Percentiles rank a stretch among this genome's conserved stretches.
phyloP scores from a whole-genome alignment of 768 basidiomycete genomes.

The Tubosaeta sp. region DNA sequence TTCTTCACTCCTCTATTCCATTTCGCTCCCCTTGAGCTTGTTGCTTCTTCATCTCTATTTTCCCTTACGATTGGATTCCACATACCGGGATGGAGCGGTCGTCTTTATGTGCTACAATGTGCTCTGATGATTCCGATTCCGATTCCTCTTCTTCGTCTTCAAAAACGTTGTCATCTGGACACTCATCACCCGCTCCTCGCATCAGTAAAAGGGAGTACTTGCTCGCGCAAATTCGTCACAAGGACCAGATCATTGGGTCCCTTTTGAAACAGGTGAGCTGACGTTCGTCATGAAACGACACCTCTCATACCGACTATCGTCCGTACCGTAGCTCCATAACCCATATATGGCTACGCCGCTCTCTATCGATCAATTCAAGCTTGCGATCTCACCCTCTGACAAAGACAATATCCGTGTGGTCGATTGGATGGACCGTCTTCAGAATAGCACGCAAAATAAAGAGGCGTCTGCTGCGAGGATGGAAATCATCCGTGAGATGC shows the following conservation, averaged over 20 bases:
- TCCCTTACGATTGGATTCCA: background rate
- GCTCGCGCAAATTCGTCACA: slow-evolving; percentile 81
- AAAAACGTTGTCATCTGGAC: slow-evolving; percentile 35
- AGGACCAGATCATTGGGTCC: slow-evolving; percentile 82
- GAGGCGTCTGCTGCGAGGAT: slow-evolving; percentile 32
- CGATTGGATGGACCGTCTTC: slow-evolving; percentile 72
- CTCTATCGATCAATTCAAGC: slow-evolving; percentile 72
- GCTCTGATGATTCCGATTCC: slow-evolving; percentile 25
- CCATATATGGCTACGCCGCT: slow-evolving; percentile 77
- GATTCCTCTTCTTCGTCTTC: slow-evolving; percentile 31
- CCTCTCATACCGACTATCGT: slow-evolving; percentile 1
- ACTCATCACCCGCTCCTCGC: slow-evolving; percentile 26
- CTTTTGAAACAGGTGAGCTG: slow-evolving; percentile 70
- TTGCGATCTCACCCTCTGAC: slow-evolving; percentile 75
- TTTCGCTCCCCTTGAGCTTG: background rate
- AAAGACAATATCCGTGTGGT: slow-evolving; percentile 61
- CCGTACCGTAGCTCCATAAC: slow-evolving; percentile 49
- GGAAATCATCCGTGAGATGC: slow-evolving; percentile 28
- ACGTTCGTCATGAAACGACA: background rate
- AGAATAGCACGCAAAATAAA: slow-evolving; percentile 52
- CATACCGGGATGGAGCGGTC: slow-evolving; percentile 14
- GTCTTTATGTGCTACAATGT: slow-evolving; percentile 13
- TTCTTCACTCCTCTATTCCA: background rate
- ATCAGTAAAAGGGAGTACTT: slow-evolving; percentile 82
- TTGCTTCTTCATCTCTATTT: background rate